Evolutionary conservation across 768 basidiomycete species (phyloP), one percentile per base, ranked within the genome.

Genomic region (Psilocybe azurescens): DNA sequence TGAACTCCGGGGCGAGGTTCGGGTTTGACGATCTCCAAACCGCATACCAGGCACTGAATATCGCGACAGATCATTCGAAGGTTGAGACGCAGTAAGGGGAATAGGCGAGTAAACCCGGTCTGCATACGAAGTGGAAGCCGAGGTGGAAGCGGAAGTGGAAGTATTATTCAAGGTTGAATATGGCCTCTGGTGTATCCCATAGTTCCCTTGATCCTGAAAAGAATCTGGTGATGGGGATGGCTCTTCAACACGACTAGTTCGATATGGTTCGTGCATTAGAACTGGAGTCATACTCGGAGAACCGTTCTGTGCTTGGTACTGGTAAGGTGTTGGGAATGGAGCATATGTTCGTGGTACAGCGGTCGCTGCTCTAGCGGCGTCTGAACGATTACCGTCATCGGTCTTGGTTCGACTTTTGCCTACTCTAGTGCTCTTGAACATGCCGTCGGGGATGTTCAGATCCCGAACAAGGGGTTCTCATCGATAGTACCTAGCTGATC

Each of bases 401-500:
- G 72, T 69, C 67, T 81, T 84, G 57, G 71, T 70, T 28, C 79
- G 79, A 63, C 73, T 80, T 69, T 87, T 88, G 65, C 75, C 78
- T 18, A 86, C 76, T 56, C 86, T 81, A n/a, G 87, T 88, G 70
- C 87, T 90, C 68, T 84, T 85, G 75, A 91, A 92, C 54, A 86
- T 73, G 11, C 86, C 88, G 0, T 87, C 81, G 2, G 91, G 89
- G 0, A 92, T 85, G n/a, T 77, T 73, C 52, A 92, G 77, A 58
- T 86, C 85, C 36, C 81, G 79, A 13, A 93, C 79, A 24, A 74
- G 74, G 11, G 80, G 68, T 90, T 78, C 63, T 90, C 86, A 64
- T 93, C 91, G 54, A 94, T 85, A 4, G 87, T 89, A 49, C 84
- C 81, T 39, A 94, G 79, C 47, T 86, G 79, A 71, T 91, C 89